Evolutionary conservation across 306 rosid genomes (phyloP), one percentile per base, ranked within the genome.

Genomic region (Prinsepia uniflora): DNA sequence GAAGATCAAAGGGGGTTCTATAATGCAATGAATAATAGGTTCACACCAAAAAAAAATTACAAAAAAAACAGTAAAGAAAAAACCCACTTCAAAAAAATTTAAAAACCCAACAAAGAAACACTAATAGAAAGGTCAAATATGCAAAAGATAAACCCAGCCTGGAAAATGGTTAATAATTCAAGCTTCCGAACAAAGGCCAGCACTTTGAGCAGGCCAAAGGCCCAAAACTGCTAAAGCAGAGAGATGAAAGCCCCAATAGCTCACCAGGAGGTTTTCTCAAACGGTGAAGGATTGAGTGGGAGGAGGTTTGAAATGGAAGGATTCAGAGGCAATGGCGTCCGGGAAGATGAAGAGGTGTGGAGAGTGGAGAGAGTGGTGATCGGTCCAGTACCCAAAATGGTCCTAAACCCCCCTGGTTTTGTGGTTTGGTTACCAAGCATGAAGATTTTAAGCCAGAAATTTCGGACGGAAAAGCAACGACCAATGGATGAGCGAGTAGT

Each of bases 1-100:
- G n/a, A n/a, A n/a, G 63, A 57, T 57, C 41, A 57, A 30, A 30
- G 63, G 63, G 63, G 30, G 63, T 57, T 57, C 5, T 41, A 30
- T 10, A 24, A 57, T 2, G 63, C 17, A 5, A 67, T 24, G 7
- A 50, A 24, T 7, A 14, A 6, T 10, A 8, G 2, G 17, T n/a
- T 9, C 15, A 30, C 71, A 17, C 70, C 13, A 22, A 47, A 47
- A 10, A 6, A 6, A 44, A 52, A n/a, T 0, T 6, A 54, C 8
- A 54, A 54, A 52, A 52, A 55, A 5, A 10, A 1, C 17, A 55
- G 1, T 14, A 20, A 1, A n/a, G 7, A 66, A 67, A 18, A 22
- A 57, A 48, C 9, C 59, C 66, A 7, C 4, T 0, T 7, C 0
- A 15, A 17, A 62, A 41, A 14, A 24, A 24, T 24, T 24, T 0